Conservation (phyloP, 805 yeast genomes). For the Komagataella phaffii region DNA sequence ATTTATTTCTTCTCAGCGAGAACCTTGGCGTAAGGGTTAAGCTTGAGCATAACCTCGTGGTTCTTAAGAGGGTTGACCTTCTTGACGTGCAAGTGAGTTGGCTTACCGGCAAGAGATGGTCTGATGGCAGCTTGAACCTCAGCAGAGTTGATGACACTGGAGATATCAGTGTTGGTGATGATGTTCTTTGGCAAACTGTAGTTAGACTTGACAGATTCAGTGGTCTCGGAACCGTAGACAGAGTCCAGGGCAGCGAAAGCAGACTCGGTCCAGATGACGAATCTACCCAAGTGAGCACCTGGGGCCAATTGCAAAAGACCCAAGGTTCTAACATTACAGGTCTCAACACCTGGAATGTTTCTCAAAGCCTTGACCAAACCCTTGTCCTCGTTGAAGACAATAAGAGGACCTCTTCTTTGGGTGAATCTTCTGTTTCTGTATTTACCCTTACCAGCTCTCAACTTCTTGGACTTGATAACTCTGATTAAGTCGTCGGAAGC, state of each 20-base stretch:
- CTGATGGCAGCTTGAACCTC: constrained; percentile 96
- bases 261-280: constrained; percentile 98
- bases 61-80: constrained; percentile 99
- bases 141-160: constrained; percentile 97
- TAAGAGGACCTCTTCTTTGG: constrained; percentile 99
- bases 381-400: constrained; percentile 95
- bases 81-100: constrained; percentile 80
- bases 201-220: constrained; percentile 73
- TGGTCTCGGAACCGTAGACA: constrained; percentile 90
- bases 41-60: constrained; percentile 95
- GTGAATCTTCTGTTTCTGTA: constrained; percentile 99
- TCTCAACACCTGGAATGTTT: constrained; percentile 99
- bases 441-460: constrained; percentile 99
- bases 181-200: constrained; percentile 92
- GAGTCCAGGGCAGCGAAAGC: constrained; percentile 95
- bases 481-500: constrained; percentile 97
- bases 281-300: constrained; percentile 99
- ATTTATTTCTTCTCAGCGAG: constrained; percentile 83
- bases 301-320: constrained; percentile 98
- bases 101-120: constrained; percentile 71
- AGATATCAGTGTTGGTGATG: constrained; percentile 88
- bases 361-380: constrained; percentile 98
- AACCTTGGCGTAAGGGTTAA: constrained; percentile 99
- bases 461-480: constrained; percentile 96
- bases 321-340: constrained; percentile 81